phyloP scores from a whole-genome alignment of 768 basidiomycete species.

The Russula vinacea region DNA sequence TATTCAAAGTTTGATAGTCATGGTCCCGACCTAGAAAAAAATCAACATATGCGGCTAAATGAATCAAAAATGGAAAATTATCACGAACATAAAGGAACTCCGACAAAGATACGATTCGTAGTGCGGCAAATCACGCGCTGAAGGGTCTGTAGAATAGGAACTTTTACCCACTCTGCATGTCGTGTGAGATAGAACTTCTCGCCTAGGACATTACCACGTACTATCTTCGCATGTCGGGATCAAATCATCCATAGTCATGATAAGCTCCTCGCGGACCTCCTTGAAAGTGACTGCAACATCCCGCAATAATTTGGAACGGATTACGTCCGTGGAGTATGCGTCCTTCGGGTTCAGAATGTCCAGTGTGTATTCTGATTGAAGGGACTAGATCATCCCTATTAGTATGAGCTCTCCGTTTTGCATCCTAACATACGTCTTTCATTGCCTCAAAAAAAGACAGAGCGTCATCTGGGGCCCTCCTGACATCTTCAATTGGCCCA shows the following conservation, averaged over 20 bases:
- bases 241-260: background rate
- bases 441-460: background rate
- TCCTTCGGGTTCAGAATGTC: background rate
- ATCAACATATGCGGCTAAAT: background rate
- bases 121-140: slow-evolving; percentile 41
- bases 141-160: slow-evolving; percentile 30
- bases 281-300: background rate
- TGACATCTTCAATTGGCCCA: too few relatives aligned
- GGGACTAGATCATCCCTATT: background rate
- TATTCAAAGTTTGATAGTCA: slow-evolving; percentile 37
- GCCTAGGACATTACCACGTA: background rate
- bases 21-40: slow-evolving; percentile 40
- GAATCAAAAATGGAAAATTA: background rate
- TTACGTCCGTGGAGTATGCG: background rate
- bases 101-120: slow-evolving; percentile 40
- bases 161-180: slow-evolving; percentile 39
- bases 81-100: slow-evolving; percentile 41
- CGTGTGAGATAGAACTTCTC: background rate
- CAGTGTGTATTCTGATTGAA: background rate
- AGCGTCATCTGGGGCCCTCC: too few relatives aligned
- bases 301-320: slow-evolving; percentile 3
- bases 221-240: background rate
- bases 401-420: background rate
- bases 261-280: background rate
- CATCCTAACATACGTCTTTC: background rate